phyloP scores from a whole-genome alignment of 2,329 filamentous ascomycete genomes.

The Fonsecaea pugnacius region DNA sequence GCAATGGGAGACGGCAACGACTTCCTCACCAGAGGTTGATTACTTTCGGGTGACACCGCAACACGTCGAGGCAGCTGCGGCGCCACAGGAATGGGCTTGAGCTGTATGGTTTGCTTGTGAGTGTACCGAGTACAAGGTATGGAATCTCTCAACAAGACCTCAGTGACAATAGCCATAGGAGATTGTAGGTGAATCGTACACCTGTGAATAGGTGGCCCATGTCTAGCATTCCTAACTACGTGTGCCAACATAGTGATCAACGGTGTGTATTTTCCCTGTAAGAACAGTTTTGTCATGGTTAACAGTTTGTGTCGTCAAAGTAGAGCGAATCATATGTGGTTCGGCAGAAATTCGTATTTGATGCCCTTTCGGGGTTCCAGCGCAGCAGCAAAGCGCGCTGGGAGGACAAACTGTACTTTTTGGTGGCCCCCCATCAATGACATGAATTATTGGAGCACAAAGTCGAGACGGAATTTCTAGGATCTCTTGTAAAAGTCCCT shows the following conservation, averaged over 20 bases:
- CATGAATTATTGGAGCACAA: not conserved
- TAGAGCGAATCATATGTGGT: not conserved
- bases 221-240: not conserved
- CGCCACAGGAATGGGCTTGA: not conserved
- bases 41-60: not conserved
- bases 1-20: not conserved
- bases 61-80: slow-evolving; percentile 1
- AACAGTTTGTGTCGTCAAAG: not conserved
- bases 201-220: not conserved
- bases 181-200: not conserved
- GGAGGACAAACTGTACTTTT: slow-evolving; percentile 32
- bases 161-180: not conserved
- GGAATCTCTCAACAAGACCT: not conserved
- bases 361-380: not conserved
- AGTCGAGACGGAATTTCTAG: not conserved
- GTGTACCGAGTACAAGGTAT: not conserved
- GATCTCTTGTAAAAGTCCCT: not conserved
- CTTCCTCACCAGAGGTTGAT: not conserved
- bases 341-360: not conserved
- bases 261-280: not conserved
- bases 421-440: not conserved
- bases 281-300: not conserved
- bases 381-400: not conserved
- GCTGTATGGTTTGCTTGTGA: not conserved
- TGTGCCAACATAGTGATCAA: not conserved